Conservation (phyloP, 2,329 filamentous ascomycete species). For the Aspergillus calidoustus region DNA sequence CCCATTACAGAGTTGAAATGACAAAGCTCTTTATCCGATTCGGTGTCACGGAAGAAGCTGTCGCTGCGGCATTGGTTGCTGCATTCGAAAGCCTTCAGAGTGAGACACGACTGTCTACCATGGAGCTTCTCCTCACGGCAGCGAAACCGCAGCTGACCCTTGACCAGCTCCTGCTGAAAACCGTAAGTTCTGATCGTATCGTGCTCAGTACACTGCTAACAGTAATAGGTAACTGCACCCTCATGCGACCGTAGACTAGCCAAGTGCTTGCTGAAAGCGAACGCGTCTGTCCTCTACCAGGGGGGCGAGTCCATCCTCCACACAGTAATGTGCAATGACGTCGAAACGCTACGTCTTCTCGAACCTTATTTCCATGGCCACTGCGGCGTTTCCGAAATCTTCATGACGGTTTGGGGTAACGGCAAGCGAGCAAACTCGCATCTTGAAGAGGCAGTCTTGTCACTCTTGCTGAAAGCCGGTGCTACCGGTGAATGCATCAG, state of each 20-base stretch:
- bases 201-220: background rate
- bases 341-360: constrained; percentile 3
- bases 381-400: constrained; percentile 6
- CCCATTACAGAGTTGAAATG: constrained; percentile 1
- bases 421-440: constrained; percentile 14
- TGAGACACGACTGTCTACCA: background rate
- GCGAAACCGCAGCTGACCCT: constrained; percentile 7
- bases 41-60: constrained; percentile 3
- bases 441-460: constrained; percentile 13
- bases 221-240: constrained; percentile 3
- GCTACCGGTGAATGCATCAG: constrained; percentile 8
- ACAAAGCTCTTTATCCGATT: constrained; percentile 3
- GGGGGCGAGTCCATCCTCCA: constrained; percentile 17
- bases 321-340: constrained; percentile 11
- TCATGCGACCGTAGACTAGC: constrained; percentile 4
- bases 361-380: constrained; percentile 12
- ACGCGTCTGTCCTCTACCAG: constrained; percentile 12
- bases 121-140: constrained; percentile 2
- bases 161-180: constrained; percentile 12
- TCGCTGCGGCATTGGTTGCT: constrained; percentile 3
- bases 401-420: constrained; percentile 11
- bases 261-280: constrained; percentile 5
- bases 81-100: constrained; percentile 9
- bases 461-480: constrained; percentile 3
- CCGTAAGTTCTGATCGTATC: background rate